Conservation (phyloP, 257 asterid genomes). For the Schizonepeta tenuifolia region DNA sequence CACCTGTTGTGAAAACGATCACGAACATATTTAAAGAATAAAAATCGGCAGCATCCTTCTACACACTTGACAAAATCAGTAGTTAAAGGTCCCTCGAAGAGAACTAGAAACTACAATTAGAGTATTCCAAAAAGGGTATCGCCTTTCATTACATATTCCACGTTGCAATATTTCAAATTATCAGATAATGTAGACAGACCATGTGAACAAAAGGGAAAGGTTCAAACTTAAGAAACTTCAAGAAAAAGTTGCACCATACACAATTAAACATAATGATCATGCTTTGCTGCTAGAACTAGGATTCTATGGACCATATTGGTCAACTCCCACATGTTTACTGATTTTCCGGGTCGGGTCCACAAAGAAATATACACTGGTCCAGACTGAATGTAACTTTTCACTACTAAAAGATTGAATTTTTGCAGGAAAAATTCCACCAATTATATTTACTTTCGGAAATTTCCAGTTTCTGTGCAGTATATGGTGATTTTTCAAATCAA, state of each 20-base stretch:
- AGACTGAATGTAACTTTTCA: not conserved
- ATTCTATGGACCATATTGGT: not conserved
- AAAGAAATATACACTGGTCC: not conserved
- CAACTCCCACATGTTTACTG: not conserved
- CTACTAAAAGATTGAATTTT: not conserved
- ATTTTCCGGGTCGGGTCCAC: not conserved
- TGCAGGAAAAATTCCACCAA: not conserved
- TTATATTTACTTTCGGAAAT: not conserved
- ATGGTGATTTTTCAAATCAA: not conserved
- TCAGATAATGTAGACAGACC: not conserved
- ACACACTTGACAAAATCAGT: not conserved
- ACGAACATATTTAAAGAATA: not conserved
- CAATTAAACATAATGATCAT: not conserved
- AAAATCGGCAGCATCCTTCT: not conserved
- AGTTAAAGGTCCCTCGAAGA: not conserved
- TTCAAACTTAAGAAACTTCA: not conserved
- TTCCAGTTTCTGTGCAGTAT: not conserved
- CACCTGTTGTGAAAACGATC: slow-evolving; percentile 50
- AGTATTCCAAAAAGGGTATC: not conserved
- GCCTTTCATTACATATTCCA: not conserved
- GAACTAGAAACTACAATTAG: not conserved
- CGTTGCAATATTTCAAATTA: not conserved
- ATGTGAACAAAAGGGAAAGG: not conserved
- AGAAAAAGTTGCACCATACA: slow-evolving; percentile 15
- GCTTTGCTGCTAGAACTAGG: not conserved